These are phyloP conservation scores for Cyamopsis tetragonoloba DNA, from an alignment of 306 rosid species.

Conservation along the genomic window DNA sequence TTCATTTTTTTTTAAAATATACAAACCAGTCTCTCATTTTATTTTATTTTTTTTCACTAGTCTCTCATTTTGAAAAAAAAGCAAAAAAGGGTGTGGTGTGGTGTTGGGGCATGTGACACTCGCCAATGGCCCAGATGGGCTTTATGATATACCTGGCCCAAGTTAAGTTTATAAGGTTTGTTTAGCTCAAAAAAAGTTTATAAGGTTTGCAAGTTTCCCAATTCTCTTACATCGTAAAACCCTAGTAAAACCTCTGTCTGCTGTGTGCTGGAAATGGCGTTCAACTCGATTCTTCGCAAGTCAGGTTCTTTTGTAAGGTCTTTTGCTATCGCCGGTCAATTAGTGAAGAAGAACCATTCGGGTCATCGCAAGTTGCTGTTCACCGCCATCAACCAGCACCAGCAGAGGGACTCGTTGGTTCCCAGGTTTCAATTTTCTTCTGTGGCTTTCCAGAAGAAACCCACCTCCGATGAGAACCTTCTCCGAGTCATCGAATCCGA, in stretches of 20 bases:
- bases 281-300: constrained; percentile 59
- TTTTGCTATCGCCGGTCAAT: constrained; percentile 38
- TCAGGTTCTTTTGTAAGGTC: constrained; percentile 55
- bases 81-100: no score
- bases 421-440: constrained; percentile 50
- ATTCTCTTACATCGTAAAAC: constrained; percentile 6
- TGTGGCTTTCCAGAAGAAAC: constrained; percentile 32
- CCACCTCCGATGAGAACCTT: constrained; percentile 53
- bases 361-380: constrained; percentile 31
- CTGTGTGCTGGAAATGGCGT: constrained; percentile 44
- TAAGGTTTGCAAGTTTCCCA: neutral
- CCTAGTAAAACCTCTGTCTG: constrained; percentile 32
- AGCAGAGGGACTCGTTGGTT: neutral
- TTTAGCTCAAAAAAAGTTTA: no score
- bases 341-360: constrained; percentile 31
- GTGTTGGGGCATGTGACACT: no score
- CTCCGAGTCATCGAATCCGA: constrained; percentile 61
- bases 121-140: no score
- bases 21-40: no score
- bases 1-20: no score
- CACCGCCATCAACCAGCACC: constrained; percentile 35
- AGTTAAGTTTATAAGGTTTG: neutral
- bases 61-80: no score
- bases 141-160: neutral
- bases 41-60: no score